phyloP scores from a whole-genome alignment of 306 rosid genomes.

The Styphnolobium japonicum region DNA sequence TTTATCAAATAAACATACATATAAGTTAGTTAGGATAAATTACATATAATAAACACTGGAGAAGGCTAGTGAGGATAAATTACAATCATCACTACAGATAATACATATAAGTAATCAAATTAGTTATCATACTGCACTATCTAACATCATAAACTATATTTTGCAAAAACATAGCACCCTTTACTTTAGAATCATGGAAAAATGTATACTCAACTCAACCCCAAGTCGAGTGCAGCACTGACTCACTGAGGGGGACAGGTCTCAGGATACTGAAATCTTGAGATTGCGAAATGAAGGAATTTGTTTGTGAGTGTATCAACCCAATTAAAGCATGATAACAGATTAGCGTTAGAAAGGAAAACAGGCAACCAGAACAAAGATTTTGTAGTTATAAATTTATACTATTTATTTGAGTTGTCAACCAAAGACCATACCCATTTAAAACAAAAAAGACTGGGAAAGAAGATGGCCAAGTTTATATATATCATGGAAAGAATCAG shows the following conservation, averaged over 20 bases:
- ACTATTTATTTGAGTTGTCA: no score
- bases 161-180: background rate
- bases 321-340: background rate
- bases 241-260: background rate
- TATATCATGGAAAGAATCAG: no score
- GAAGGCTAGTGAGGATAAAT: background rate
- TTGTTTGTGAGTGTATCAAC: background rate
- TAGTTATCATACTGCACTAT: background rate
- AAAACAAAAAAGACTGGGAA: no score
- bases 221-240: background rate
- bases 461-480: no score
- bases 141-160: background rate
- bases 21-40: no score
- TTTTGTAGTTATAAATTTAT: no score
- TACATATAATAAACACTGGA: background rate
- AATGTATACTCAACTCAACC: background rate
- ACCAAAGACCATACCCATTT: no score
- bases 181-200: background rate
- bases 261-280: background rate
- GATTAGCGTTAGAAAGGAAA: background rate
- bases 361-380: no score
- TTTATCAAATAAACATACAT: no score
- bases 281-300: background rate
- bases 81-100: background rate
- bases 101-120: background rate